Evolutionary conservation across 371 early-diverging fungal species (phyloP), one percentile per base, ranked within the genome.

Genomic region (Mortierella sp.): DNA sequence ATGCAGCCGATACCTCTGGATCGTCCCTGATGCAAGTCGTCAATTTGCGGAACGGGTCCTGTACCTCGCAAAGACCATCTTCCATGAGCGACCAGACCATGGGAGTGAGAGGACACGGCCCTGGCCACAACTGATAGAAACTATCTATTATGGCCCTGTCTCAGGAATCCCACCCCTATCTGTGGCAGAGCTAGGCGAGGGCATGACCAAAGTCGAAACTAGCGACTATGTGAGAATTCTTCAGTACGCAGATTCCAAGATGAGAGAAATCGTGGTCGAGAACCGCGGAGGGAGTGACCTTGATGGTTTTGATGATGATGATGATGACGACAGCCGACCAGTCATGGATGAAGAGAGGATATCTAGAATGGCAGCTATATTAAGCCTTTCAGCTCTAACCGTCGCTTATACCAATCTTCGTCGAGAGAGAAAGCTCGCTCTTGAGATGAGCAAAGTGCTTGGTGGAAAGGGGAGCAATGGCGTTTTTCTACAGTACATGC

Each of bases 391-490:
- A 2, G 71, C 76, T 11, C 16, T 76, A 46, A 62, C 68, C 18
- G 60, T 71, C 3, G 57, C 71, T 3, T 68, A 68, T 30, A 61
- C 60, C 18, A 62, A 72, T 0, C 46, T 60, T 21, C 70, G 62
- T n/a, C 68, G 76, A 16, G 7, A 51, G 30, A 64, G 64, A 26
- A 71, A 64, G 21, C 53, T 67, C 48, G 57, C 46, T 30, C 21
- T 71, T 6, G 64, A 65, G 2, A 60, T 71, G 68, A 68, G 43
- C 45, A 60, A 64, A 25, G 61, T 68, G 30, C 23, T 76, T 61
- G 64, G 66, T 23, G 67, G 71, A 18, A 70, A 70, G 63, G 76
- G 76, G 14, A 70, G 70, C 21, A 70, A 70, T 18, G 76, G 76
- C 9, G 67, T 75, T 7, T 75, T 75, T 21, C 52, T 75, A 21